These are phyloP conservation scores for Psilocybe subaeruginosa DNA, from an alignment of 768 basidiomycete genomes.

Conservation along the genomic window DNA sequence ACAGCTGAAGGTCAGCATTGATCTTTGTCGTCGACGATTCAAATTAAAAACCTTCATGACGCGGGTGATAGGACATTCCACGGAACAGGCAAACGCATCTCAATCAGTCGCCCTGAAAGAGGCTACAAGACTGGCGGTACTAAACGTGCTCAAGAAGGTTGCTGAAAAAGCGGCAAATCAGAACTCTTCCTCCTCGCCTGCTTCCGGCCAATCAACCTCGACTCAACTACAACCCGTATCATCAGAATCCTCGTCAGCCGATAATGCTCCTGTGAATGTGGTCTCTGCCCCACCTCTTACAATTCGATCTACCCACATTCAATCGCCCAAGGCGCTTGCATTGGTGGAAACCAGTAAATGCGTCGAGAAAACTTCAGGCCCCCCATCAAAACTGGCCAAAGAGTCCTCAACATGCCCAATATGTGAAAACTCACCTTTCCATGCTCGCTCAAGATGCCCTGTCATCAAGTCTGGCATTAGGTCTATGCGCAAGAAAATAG, in stretches of 20 bases:
- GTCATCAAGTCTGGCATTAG: slow-evolving; percentile 44
- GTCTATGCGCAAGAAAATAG: slow-evolving; percentile 47
- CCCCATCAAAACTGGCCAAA: not conserved
- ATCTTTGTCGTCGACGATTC: not conserved
- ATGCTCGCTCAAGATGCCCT: slow-evolving; percentile 54
- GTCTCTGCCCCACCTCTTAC: not conserved
- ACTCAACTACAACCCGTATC: not conserved
- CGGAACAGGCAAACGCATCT: not conserved
- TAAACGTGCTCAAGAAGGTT: slow-evolving; percentile 9
- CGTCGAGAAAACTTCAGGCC: not conserved
- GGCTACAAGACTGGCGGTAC: slow-evolving; percentile 8
- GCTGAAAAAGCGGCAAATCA: not conserved
- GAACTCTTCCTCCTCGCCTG: not conserved
- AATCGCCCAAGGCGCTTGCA: not conserved
- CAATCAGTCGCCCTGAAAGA: slow-evolving; percentile 4
- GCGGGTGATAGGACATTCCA: not conserved
- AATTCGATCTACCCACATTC: too few relatives aligned
- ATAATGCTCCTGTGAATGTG: not conserved
- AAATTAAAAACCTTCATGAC: not conserved
- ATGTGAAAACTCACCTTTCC: slow-evolving; percentile 46
- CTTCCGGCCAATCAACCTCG: not conserved
- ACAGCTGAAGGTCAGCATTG: slow-evolving; percentile 7
- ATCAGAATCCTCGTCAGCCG: not conserved
- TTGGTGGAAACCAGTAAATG: not conserved
- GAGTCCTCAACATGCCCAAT: slow-evolving; percentile 35